These are phyloP conservation scores for Canavalia ensiformis DNA, from an alignment of 306 rosid genomes.

Conservation along the genomic window DNA sequence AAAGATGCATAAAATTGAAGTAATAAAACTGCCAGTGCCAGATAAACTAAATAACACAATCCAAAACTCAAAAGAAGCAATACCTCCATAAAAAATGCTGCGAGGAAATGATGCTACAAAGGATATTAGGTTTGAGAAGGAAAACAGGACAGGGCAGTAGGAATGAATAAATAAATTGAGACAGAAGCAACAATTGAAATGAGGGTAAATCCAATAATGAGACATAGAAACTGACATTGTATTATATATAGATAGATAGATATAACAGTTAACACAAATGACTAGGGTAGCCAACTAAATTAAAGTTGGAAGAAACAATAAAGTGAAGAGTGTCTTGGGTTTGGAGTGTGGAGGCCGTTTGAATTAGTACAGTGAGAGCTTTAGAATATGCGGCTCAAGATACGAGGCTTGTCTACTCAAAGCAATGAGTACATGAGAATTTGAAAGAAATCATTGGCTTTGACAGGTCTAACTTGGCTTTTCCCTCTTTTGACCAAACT, in stretches of 20 bases:
- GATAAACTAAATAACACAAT: neutral
- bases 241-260: neutral
- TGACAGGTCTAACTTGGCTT: constrained; percentile 68
- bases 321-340: constrained; percentile 13
- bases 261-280: neutral
- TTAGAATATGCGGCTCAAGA: constrained; percentile 12
- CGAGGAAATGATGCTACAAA: constrained; percentile 1
- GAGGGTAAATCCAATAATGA: constrained; percentile 8
- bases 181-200: constrained; percentile 21
- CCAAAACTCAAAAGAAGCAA: neutral
- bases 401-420: constrained; percentile 42
- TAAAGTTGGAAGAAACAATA: constrained; percentile 32
- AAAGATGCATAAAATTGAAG: neutral
- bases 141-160: neutral
- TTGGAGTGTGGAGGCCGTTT: neutral
- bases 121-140: constrained; percentile 15
- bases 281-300: neutral
- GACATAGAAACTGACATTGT: neutral
- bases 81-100: constrained; percentile 19
- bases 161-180: neutral
- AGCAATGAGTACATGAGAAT: constrained; percentile 41
- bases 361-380: neutral
- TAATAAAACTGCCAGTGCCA: neutral
- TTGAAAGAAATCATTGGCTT: constrained; percentile 58
- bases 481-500: constrained; percentile 18